Evolutionary conservation across 2,329 filamentous ascomycete species (phyloP), one percentile per base, ranked within the genome.

Genomic region (Exophiala oligosperma): DNA sequence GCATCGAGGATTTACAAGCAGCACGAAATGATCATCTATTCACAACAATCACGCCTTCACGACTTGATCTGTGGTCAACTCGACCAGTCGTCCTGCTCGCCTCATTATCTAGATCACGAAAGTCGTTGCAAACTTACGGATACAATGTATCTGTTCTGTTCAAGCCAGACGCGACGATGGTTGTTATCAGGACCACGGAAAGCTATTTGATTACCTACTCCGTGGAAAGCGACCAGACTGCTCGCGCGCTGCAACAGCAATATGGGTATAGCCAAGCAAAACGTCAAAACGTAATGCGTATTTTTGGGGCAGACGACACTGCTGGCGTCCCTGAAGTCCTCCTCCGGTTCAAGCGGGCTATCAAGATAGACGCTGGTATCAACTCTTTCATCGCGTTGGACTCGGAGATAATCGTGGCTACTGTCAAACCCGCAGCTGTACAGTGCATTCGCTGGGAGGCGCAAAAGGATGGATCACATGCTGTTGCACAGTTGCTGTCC

Each of bases 381-480:
- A 87, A 87, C 66, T 90, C 87, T 68, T 91, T 90, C 9, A 77
- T 97, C 54, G 93, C 94, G 2, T 81, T 97, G 23, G 94, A 97
- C 65, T 91, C 96, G 56, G 94, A 97, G 73, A 79, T 99, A 41
- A 81, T 97, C 23, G 92, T 99, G 52, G 91, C 94, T 3, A 99
- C 94, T 0, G 81, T 85, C 57, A 96, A 94, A 69, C 94, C 94
- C 2, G 88, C 92, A 0, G 93, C 94, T n/a, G 86, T 97, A 14
- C 94, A 99, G 73, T 97, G 92, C 74, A 97, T 99, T 66, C 86
- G 90, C 58, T 99, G 94, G 94, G 89, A 88, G 0, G 90, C 92
- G 1, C 92, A 96, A 71, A 88, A 82, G 64, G 84, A 81, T 35
- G 90, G 90, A 21, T 88, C 84, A 61, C 93, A 97, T 74, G 97